A percentile compares a stretch with the other conserved stretches of the same genome.
Conservation (phyloP, 352 stramenopile genomes). For the Pythium phragmiticola region DNA sequence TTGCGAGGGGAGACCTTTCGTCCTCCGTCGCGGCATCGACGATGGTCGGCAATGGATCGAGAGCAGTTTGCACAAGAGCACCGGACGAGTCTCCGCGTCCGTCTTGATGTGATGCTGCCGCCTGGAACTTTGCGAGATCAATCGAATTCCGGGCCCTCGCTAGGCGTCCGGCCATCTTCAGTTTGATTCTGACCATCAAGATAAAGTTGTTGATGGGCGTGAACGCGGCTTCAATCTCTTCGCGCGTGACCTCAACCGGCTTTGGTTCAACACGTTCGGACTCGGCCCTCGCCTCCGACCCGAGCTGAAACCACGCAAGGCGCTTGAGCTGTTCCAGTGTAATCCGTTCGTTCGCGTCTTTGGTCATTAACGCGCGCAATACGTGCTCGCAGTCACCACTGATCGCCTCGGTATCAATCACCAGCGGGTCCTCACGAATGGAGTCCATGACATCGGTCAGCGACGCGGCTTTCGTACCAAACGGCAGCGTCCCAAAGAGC, state of each 20-base stretch:
- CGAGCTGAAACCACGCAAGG: conserved; percentile 41
- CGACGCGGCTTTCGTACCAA: conserved; percentile 52
- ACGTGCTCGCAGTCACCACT: conserved; percentile 47
- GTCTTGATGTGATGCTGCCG: not conserved
- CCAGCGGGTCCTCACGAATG: conserved; percentile 60
- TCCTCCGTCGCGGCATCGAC: too few relatives aligned
- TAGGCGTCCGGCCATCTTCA: conserved; percentile 62
- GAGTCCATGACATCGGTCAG: conserved; percentile 69
- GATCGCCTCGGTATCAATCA: conserved; percentile 31
- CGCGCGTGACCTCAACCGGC: conserved; percentile 43
- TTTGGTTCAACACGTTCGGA: conserved; percentile 2
- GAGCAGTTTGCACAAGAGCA: not conserved
- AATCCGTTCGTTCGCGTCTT: conserved; percentile 51
- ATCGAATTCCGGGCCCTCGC: conserved; percentile 32
- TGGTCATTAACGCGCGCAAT: conserved; percentile 54
- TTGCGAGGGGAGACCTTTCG: not conserved
- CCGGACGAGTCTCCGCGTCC: not conserved
- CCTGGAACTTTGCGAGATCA: conserved; percentile 14
- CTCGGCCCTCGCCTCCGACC: not conserved
- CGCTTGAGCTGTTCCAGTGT: conserved; percentile 51
- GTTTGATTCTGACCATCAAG: conserved; percentile 65
- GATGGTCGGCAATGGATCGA: not conserved
- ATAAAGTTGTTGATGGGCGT: conserved; percentile 84
- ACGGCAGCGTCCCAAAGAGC: conserved; percentile 67
- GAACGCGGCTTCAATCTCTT: conserved; percentile 76